Evolutionary conservation across 2,329 filamentous ascomycete genomes (phyloP), one percentile per base, ranked within the genome.

Genomic region (Botrytis hyacinthi): DNA sequence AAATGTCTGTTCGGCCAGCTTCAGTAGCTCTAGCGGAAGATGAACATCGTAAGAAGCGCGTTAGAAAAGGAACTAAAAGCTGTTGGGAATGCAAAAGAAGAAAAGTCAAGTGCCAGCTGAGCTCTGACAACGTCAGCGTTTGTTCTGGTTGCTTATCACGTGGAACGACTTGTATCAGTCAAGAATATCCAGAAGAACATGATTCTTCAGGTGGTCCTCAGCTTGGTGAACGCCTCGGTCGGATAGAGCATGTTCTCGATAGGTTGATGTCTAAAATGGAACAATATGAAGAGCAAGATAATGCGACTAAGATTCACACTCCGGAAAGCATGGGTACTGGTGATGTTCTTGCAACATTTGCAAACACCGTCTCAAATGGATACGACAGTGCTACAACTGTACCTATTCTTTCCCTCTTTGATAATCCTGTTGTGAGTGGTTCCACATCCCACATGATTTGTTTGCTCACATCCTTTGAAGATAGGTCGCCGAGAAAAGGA

Each of bases 11-110:
- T 48, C 40, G 71, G n/a, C 70, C 70, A 35, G n/a, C 70, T 59
- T 72, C 70, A 44, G 26, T 26, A 32, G 61, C 46, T 26, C 29
- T 54, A 7, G 60, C 35, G 26, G 77, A 76, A 59, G 78, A 74
- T 18, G 80, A 79, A 35, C 77, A 76, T 32, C 78, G 76, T 32
- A 76, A 77, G 63, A 80, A 81, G 65, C 76, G 79, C 66, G 74
- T 80, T 10, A 73, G 80, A 18, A 89, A 88, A 71, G 87, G 87
- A n/a, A 89, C 87, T 0, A 82, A 81, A 42, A 88, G 86, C 73
- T 89, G 87, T 78, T 89, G 87, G 87, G 87, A 88, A 76, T 89
- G 87, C 82, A 80, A 80, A 75, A 83, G 85, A 69, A 83, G 87
- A 37, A 89, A 89, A 80, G 83, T 85, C 8, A 82, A 83, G 3